A percentile compares a stretch with the other conserved stretches of the same genome.
Evolutionary conservation across 495 filamentous ascomycete genomes (phyloP).

Genomic region (Melanomma pulvis-pyrius): DNA sequence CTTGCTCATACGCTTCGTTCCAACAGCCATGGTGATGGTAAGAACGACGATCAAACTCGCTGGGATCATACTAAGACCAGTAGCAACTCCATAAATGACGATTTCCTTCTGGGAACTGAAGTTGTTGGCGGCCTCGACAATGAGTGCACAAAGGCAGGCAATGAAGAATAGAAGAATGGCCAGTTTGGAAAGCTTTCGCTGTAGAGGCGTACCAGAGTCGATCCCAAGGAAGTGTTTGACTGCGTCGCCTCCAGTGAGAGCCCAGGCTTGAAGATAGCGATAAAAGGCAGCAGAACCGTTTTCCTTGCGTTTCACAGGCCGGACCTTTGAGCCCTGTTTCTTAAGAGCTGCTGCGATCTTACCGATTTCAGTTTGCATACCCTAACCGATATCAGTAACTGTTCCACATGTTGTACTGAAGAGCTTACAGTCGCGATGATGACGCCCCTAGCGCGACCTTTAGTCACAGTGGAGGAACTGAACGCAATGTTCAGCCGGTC

Average conservation of each 20-base stretch:
- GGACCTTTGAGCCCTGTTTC: slow-evolving; percentile 47
- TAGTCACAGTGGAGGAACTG: slow-evolving; percentile 72
- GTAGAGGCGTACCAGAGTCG: slow-evolving; percentile 63
- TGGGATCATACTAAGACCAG: slow-evolving; percentile 61
- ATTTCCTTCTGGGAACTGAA: slow-evolving; percentile 63
- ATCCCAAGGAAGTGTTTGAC: slow-evolving; percentile 59
- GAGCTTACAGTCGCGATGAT: slow-evolving; percentile 70
- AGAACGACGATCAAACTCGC: slow-evolving; percentile 74
- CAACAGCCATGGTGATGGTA: slow-evolving; percentile 77
- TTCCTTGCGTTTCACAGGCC: slow-evolving; percentile 46
- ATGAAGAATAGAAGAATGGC: slow-evolving; percentile 70
- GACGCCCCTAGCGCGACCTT: slow-evolving; percentile 68
- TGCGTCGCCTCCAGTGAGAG: slow-evolving; percentile 64
- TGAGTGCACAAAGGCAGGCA: slow-evolving; percentile 69
- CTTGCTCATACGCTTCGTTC: slow-evolving; percentile 72
- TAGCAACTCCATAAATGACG: slow-evolving; percentile 67
- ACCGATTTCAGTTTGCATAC: slow-evolving; percentile 73
- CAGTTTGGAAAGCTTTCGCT: slow-evolving; percentile 71
- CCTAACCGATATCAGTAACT: no score
- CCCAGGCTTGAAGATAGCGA: slow-evolving; percentile 69
- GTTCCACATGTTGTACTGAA: no score
- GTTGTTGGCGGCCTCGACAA: slow-evolving; percentile 70
- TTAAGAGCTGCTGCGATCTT: slow-evolving; percentile 63
- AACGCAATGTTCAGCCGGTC: slow-evolving; percentile 74
- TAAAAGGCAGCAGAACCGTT: slow-evolving; percentile 52